A percentile compares a stretch with the other conserved stretches of the same genome.
These are phyloP conservation scores for Trichophyton rubrum DNA, from an alignment of 2,329 filamentous ascomycete genomes.

Conservation along the genomic window DNA sequence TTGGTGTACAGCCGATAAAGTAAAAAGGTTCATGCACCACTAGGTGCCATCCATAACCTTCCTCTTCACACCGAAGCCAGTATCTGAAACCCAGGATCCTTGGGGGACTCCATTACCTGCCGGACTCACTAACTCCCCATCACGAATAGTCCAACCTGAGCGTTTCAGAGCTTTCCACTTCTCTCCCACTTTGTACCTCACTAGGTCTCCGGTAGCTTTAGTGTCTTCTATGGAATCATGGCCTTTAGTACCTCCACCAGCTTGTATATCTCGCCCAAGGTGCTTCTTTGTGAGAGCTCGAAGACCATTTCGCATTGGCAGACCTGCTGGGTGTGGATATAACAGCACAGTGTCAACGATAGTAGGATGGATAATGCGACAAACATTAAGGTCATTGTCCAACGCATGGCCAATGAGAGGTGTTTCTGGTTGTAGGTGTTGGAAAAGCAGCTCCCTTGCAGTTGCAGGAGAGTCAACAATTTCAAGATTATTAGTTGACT, in stretches of 20 bases:
- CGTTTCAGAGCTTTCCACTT: constrained; percentile 56
- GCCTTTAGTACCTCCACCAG: constrained; percentile 47
- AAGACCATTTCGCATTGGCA: constrained; percentile 69
- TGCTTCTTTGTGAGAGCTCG: constrained; percentile 58
- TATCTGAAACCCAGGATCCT: no score
- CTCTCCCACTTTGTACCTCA: constrained; percentile 55
- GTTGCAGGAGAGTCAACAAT: constrained; percentile 63
- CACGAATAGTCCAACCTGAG: constrained; percentile 53
- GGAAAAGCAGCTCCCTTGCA: constrained; percentile 67
- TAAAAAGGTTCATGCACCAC: not conserved
- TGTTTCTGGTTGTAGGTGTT: constrained; percentile 60
- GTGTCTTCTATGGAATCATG: constrained; percentile 94
- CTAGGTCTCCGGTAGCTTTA: constrained; percentile 73
- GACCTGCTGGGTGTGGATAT: constrained; percentile 62
- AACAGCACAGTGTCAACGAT: constrained; percentile 78
- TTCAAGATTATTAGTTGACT: constrained; percentile 38
- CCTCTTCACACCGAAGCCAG: not conserved
- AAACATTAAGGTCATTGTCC: constrained; percentile 85
- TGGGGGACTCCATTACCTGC: not conserved
- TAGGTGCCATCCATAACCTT: not conserved
- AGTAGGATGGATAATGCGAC: constrained; percentile 70
- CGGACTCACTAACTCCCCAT: constrained; percentile 29
- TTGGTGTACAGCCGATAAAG: not conserved
- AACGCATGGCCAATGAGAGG: constrained; percentile 85
- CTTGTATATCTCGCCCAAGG: constrained; percentile 67